A percentile compares a stretch with the other conserved stretches of the same genome.
These are phyloP conservation scores for Alternaria sp. DNA, from an alignment of 2,329 filamentous ascomycete species.

Conservation along the genomic window DNA sequence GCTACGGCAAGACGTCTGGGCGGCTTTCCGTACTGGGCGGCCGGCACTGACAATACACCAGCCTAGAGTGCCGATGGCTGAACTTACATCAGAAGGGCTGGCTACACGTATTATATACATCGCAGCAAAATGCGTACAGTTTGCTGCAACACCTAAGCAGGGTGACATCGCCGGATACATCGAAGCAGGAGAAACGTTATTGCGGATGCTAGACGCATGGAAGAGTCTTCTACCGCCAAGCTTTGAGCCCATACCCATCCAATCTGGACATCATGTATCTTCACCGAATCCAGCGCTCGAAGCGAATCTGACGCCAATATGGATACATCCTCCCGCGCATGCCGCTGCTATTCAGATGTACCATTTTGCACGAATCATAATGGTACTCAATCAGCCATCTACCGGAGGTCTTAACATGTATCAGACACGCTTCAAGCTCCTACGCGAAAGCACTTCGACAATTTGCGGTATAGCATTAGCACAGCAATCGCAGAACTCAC, in stretches of 20 bases:
- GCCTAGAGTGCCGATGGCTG: conserved; percentile 58
- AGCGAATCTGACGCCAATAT: conserved; percentile 25
- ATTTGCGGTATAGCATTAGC: conserved; percentile 62
- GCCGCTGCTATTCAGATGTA: conserved; percentile 61
- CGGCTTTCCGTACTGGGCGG: conserved; percentile 66
- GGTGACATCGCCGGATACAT: conserved; percentile 51
- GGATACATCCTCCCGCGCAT: conserved; percentile 41
- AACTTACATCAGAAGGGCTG: conserved; percentile 62
- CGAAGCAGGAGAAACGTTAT: conserved; percentile 56
- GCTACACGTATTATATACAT: conserved; percentile 64
- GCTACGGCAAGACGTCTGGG: conserved; percentile 71
- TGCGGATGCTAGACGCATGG: conserved; percentile 62
- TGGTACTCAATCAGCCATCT: conserved; percentile 62
- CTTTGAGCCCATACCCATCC: conserved; percentile 53
- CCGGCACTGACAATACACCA: conserved; percentile 66
- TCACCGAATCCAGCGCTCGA: conserved; percentile 14
- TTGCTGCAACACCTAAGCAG: conserved; percentile 60
- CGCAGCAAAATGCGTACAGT: conserved; percentile 65
- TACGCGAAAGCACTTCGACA: conserved; percentile 57
- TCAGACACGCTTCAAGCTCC: conserved; percentile 53
- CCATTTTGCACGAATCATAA: conserved; percentile 61
- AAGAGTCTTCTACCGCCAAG: conserved; percentile 53
- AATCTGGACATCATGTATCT: conserved; percentile 10
- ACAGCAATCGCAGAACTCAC: conserved; percentile 37
- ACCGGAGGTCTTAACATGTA: conserved; percentile 60